phyloP scores from a whole-genome alignment of 108 stramenopile species.

The Licmophora abbreviata region DNA sequence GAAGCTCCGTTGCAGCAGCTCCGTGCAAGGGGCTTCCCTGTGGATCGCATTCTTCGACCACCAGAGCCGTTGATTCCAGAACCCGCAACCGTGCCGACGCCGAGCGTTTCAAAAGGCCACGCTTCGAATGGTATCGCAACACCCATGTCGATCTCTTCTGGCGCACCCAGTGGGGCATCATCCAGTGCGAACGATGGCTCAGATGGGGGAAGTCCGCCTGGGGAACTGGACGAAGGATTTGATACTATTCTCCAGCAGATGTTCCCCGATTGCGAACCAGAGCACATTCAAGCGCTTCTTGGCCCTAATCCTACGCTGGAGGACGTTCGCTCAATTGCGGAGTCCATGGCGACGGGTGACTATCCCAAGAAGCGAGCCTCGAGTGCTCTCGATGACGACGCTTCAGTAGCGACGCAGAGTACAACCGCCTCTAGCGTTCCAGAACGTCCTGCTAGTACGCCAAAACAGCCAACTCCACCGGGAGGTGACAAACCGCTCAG shows the following conservation, averaged over 20 bases:
- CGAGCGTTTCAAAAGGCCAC: not conserved
- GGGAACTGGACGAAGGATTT: conserved; percentile 22
- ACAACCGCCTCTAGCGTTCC: no score
- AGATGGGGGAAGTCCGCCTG: not conserved
- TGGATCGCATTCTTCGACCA: conserved; percentile 57
- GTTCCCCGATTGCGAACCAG: conserved; percentile 47
- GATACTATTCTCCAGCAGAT: conserved; percentile 46
- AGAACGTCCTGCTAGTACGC: no score
- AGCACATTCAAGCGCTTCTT: conserved; percentile 36
- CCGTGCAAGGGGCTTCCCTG: conserved; percentile 61
- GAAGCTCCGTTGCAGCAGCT: conserved; percentile 67
- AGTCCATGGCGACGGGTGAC: conserved; percentile 28
- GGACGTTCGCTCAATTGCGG: conserved; percentile 44
- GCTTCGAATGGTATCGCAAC: not conserved
- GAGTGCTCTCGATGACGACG: not conserved
- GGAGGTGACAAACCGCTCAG: not conserved
- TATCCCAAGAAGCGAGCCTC: conserved; percentile 10
- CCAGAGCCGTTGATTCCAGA: conserved; percentile 11
- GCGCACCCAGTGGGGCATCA: no score
- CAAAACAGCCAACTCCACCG: not conserved
- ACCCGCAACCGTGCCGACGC: not conserved
- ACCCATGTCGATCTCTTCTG: not conserved
- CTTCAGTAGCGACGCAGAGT: not conserved
- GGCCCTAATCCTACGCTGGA: conserved; percentile 49
- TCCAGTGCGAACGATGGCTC: no score